Base-by-base conservation (phyloP, 768 basidiomycete species). In the Zangia roseola region DNA sequence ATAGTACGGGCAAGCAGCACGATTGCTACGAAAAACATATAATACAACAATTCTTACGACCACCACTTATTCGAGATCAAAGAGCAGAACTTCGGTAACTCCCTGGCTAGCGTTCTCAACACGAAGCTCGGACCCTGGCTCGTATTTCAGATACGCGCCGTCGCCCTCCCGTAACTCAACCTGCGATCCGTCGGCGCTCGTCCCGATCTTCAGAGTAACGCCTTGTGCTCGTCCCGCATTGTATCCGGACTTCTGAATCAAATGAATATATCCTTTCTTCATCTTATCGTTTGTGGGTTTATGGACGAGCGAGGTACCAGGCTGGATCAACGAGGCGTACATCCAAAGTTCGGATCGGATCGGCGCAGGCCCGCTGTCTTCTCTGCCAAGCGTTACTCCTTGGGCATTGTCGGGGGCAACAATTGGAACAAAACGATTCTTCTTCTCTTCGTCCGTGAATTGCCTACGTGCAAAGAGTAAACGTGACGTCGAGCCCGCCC, bases 221-320 rank as follows among this genome's bases (percentile, higher is more conserved):
- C 90, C 91, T 2, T 58, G 68, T 0, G 83, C 76, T 25, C 68
- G 60, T 1, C 76, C 74, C 1, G 77, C 60, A 53, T 89, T 87
- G 67, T 89, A 95, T 3, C 92, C 93, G 23, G 83, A 84, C 6
- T 78, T 87, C 72, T 95, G 93, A 42, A 93, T 76, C 40, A 93
- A 78, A 55, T 98, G 95, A 19, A 95, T 68, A 62, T 94, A 95
- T 3, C 80, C 86, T 60, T 89, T 88, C 47, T 74, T 77, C 41
- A 31, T 30, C 59, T 61, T 70, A 2, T 71, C 73, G 24, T 67
- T 65, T 25, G 53, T 56, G 20, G 93, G 71, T 9, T 61, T 68
- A 60, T 84, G 79, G 49, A 73, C 66, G 44, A 93, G 58, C 10
- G 73, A 76, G 46, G 74, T 72, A 3, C 76, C 77, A 1, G 78